A percentile compares a stretch with the other conserved stretches of the same genome.
Conservation (phyloP, 139 green algal genomes). For the Micromonas pusilla region DNA sequence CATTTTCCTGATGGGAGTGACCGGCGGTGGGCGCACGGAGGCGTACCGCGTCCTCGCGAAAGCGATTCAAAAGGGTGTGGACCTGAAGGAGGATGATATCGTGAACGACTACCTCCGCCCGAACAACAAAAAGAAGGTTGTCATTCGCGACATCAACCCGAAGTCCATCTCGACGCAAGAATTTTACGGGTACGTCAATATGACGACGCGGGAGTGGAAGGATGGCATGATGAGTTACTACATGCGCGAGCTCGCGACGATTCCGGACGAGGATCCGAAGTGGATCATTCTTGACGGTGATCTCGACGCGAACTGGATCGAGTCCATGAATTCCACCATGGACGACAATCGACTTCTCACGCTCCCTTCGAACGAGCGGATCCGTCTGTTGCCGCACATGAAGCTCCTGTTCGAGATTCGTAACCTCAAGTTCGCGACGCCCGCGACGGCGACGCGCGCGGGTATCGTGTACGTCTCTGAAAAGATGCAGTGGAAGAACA, state of each 20-base stretch:
- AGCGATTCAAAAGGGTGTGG: conserved; percentile 58
- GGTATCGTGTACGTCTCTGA: conserved; percentile 80
- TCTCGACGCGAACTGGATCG: conserved; percentile 83
- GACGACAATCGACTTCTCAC: conserved; percentile 81
- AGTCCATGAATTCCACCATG: conserved; percentile 86
- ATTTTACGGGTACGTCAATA: conserved; percentile 82
- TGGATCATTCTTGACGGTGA: conserved; percentile 82
- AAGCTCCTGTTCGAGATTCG: conserved; percentile 83
- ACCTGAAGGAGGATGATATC: conserved; percentile 37
- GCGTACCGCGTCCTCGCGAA: conserved; percentile 71
- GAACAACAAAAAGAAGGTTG: conserved; percentile 70
- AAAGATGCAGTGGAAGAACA: conserved; percentile 73
- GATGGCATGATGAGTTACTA: conserved; percentile 75
- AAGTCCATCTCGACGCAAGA: conserved; percentile 81
- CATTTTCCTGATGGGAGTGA: conserved; percentile 80
- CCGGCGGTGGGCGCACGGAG: conserved; percentile 62
- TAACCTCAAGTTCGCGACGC: conserved; percentile 73
- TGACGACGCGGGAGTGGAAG: conserved; percentile 81
- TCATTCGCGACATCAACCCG: conserved; percentile 76
- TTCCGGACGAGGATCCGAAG: conserved; percentile 74
- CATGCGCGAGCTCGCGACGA: conserved; percentile 80
- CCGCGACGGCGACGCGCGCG: conserved; percentile 73
- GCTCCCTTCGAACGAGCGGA: conserved; percentile 79
- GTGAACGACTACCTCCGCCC: conserved; percentile 80
- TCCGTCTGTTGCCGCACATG: conserved; percentile 76